Evolutionary conservation across 352 stramenopile genomes (phyloP).

Genomic region (Phytopythium cucurbitacearum): DNA sequence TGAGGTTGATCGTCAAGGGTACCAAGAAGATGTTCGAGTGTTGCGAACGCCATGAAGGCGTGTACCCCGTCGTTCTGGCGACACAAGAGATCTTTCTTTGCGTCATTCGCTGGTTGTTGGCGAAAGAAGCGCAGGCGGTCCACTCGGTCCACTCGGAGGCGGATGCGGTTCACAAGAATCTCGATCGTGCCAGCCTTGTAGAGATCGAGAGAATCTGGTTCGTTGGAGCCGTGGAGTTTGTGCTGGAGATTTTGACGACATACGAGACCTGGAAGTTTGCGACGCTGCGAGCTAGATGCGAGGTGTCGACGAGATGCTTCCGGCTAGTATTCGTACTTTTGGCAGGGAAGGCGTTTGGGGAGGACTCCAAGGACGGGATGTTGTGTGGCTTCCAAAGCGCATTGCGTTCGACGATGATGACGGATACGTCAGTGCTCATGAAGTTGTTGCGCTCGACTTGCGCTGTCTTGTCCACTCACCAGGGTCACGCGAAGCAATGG

Average conservation of each 20-base stretch:
- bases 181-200: conserved; percentile 9
- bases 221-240: conserved; percentile 47
- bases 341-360: conserved; percentile 28
- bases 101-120: conserved; percentile 54
- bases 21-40: conserved; percentile 60
- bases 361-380: conserved; percentile 28
- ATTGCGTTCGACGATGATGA: conserved; percentile 41
- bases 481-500: conserved; percentile 13
- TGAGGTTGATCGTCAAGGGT: conserved; percentile 47
- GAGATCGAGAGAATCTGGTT: conserved; percentile 37
- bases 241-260: conserved; percentile 48
- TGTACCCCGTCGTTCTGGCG: conserved; percentile 48
- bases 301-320: conserved; percentile 48
- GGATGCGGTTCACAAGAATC: not conserved
- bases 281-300: conserved; percentile 26
- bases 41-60: conserved; percentile 40
- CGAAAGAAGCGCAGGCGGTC: conserved; percentile 26
- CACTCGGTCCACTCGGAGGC: not conserved
- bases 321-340: conserved; percentile 46
- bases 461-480: conserved; percentile 18
- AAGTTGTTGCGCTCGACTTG: conserved; percentile 50
- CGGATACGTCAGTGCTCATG: conserved; percentile 49
- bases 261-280: conserved; percentile 68
- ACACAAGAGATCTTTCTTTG: conserved; percentile 54
- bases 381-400: conserved; percentile 38